Evolutionary conservation across 1,284 basidiomycete species (phyloP), one percentile per base, ranked within the genome.

Genomic region (Sutorius eximius): DNA sequence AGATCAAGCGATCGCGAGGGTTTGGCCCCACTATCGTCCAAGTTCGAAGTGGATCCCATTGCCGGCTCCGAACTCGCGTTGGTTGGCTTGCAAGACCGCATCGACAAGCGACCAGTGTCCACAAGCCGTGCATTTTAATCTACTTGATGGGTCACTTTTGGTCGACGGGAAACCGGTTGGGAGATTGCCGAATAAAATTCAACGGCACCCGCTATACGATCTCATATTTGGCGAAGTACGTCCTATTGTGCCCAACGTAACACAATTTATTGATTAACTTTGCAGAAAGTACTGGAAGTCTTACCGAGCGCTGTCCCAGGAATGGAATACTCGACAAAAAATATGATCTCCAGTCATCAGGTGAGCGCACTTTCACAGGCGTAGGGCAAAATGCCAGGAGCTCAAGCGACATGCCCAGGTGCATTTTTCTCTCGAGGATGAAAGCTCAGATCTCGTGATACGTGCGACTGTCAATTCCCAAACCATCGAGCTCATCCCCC

Each of bases 101-200:
- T 36, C 54, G 6, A 34, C 55, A 16, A n/a, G n/a, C 0, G 20
- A 3, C 1, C 48, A 60, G 18, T 37, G 34, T 5, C 41, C 58
- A 10, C 66, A 71, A 30, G 33, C 16, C 3, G 63, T 81, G 0
- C 70, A 75, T 52, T 59, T 75, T n/a, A 72, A 82, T 48, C 27
- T 80, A 5, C 53, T 80, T 1, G 60, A 70, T 24, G 80, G 79
- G 10, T 50, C 55, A 9, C 64, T 82, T 3, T 62, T 79, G 5
- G 68, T 82, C 5, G 64, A 76, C 36, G 79, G 77, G 1, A 69
- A 71, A 45, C 68, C 73, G 0, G 51, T 79, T 3, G 72, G 73
- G 9, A 68, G 73, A 29, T 64, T 82, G 18, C 77, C 80, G 0
- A 45, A 33, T 0, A 51, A 57, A 0, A 74, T 79, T 20, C 16